Conservation (phyloP, 768 basidiomycete species). For the Fomitopsis pulvina region DNA sequence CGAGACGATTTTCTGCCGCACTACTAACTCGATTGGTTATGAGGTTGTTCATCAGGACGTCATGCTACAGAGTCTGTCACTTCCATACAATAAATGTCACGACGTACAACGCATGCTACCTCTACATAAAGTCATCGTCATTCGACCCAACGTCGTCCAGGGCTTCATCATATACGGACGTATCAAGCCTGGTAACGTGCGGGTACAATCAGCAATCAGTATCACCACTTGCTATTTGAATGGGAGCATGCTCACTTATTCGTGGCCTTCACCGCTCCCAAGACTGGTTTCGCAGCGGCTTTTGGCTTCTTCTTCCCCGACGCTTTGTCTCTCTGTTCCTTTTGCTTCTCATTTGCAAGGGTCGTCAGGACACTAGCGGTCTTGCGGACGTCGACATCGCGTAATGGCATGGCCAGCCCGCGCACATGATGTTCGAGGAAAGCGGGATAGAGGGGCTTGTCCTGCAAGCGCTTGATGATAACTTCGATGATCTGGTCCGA, state of each 20-base stretch:
- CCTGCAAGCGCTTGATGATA: constrained; percentile 71
- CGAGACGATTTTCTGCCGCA: background rate
- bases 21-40: background rate
- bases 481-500: constrained; percentile 69
- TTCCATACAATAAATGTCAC: background rate
- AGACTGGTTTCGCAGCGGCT: constrained; percentile 58
- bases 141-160: constrained; percentile 81
- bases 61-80: background rate
- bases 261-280: constrained; percentile 68
- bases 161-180: constrained; percentile 76
- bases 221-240: constrained; percentile 3
- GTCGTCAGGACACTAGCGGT: constrained; percentile 78
- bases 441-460: constrained; percentile 73
- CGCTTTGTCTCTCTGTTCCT: constrained; percentile 77
- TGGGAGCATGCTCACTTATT: constrained; percentile 39
- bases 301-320: constrained; percentile 90
- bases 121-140: constrained; percentile 87
- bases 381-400: constrained; percentile 89
- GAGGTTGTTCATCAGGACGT: background rate
- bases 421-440: constrained; percentile 85
- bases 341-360: constrained; percentile 93
- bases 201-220: constrained; percentile 11
- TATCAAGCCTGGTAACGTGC: constrained; percentile 68
- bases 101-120: background rate
- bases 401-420: constrained; percentile 68